Evolutionary conservation across 2,329 filamentous ascomycete species (phyloP), one percentile per base, ranked within the genome.

Genomic region (Sporothrix schenckii): DNA sequence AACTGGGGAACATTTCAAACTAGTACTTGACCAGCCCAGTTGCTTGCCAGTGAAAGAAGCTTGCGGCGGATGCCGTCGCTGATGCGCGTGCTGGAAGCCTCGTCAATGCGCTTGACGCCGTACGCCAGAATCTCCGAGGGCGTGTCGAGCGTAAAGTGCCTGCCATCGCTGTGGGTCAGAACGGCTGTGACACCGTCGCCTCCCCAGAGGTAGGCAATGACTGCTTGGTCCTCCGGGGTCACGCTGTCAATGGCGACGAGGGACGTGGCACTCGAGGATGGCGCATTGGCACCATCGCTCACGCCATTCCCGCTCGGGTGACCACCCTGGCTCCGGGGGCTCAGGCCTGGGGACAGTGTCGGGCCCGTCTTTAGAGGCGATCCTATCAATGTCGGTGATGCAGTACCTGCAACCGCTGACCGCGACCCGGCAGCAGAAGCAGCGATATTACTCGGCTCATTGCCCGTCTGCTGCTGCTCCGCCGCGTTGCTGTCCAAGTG

Each of bases 51-150:
- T 0, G 77, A 68, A 0, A 78, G 70, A 4, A 85, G 77, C 76
- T 84, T 84, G 47, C 83, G 78, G 69, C 77, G 79, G 66, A 85
- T 81, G 16, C 83, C 83, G 54, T 84, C 82, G 21, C 80, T 78
- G 13, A 85, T 76, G 3, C 82, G 79, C 1, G 80, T 80, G 73
- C 80, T 82, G n/a, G 78, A 69, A 5, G 81, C 81, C 4, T 79
- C 78, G 6, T 80, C 78, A 10, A 85, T 77, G 19, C 78, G 76
- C 70, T 77, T 77, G 47, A 83, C 75, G 0, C 80, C 81, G 74
- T 84, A 82, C 5, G 75, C 74, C 21, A 85, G 75, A 1, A 84
- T 77, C 2, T 80, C 79, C 0, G 71, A 72, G 0, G 83, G 80
- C 27, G 79, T 79, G 30, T 82, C 79, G 21, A 84, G 75, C 21